Base-by-base conservation (phyloP, 2,329 filamentous ascomycete species). In the Botrytis paeoniae region DNA sequence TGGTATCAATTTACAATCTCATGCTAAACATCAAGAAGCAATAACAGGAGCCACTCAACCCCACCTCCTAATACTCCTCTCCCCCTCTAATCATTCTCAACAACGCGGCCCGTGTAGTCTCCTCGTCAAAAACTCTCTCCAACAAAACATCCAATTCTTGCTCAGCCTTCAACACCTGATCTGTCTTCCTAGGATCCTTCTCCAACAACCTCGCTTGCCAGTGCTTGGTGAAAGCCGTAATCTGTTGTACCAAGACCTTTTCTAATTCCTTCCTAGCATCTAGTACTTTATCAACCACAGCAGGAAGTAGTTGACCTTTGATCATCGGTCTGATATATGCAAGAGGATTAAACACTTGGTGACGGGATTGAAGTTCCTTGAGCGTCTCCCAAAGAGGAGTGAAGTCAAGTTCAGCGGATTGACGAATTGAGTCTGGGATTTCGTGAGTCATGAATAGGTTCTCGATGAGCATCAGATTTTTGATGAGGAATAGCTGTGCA, bases 361-460 rank as follows among this genome's bases (percentile, higher is more conserved):
- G 79, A 3, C 78, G 77, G 37, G 78, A 78, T 73, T 80, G 79
- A 84, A 86, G 78, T 84, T 89, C 78, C 48, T 76, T 76, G 20
- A 91, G 84, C 0, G 88, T 88, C 69, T 90, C 88, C 89, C 89
- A 91, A 59, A 91, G 90, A 75, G 88, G 88, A 25, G 85, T 83
- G 78, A 91, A 91, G 78, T 91, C 89, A 77, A 90, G 88, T 84
- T 84, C 83, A 25, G 83, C 80, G 10, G 83, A 82, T 62, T 87
- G 85, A 72, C 86, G 87, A 74, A 88, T 84, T 25, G 77, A 86
- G 76, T 91, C 89, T 69, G 89, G 95, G 77, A 99, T 98, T 83
- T 99, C 96, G 75, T 99, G 94, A 16, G 95, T 95, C 39, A 99
- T 91, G 69, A 99, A 92, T 81, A 98, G 93, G 80, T 98, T 97